phyloP scores from a whole-genome alignment of 768 basidiomycete species.

The Mycena epipterygia region DNA sequence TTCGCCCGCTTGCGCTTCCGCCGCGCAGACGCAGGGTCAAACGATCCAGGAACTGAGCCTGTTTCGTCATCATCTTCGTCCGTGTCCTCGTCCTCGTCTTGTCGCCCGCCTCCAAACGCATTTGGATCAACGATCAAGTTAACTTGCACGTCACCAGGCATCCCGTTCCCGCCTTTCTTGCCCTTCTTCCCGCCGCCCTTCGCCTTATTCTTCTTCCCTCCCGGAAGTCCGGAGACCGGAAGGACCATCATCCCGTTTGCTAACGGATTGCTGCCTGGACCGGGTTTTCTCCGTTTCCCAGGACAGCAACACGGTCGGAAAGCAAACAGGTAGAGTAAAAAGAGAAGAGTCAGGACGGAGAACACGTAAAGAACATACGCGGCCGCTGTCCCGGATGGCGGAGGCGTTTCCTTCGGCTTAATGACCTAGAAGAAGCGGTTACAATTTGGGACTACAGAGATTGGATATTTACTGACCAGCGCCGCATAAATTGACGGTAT shows the following conservation, averaged over 20 bases:
- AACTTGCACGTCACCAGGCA: conserved; percentile 71
- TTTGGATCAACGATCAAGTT: conserved; percentile 81
- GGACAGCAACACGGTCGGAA: conserved; percentile 70
- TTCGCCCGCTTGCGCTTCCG: conserved; percentile 54
- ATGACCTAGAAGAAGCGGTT: conserved; percentile 57
- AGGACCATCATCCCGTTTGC: conserved; percentile 71
- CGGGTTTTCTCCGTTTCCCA: conserved; percentile 48
- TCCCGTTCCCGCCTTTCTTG: conserved; percentile 56
- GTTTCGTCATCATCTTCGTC: conserved; percentile 55
- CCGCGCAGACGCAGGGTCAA: conserved; percentile 44
- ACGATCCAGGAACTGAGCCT: conserved; percentile 53
- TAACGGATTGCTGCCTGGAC: conserved; percentile 39
- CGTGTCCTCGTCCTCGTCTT: conserved; percentile 53
- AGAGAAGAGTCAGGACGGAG: conserved; percentile 65
- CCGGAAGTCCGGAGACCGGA: conserved; percentile 68
- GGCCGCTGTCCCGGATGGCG: conserved; percentile 68
- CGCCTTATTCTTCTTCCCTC: conserved; percentile 57
- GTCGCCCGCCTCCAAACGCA: conserved; percentile 59
- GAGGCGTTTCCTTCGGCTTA: conserved; percentile 64
- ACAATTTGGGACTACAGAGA: conserved; percentile 13
- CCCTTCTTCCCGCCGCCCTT: conserved; percentile 54
- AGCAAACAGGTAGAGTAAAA: conserved; percentile 68
- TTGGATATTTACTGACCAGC: conserved; percentile 56
- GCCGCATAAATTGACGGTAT: conserved; percentile 75
- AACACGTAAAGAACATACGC: conserved; percentile 71